Conservation (phyloP, 345 rosid genomes). For the Clarkia xantiana region DNA sequence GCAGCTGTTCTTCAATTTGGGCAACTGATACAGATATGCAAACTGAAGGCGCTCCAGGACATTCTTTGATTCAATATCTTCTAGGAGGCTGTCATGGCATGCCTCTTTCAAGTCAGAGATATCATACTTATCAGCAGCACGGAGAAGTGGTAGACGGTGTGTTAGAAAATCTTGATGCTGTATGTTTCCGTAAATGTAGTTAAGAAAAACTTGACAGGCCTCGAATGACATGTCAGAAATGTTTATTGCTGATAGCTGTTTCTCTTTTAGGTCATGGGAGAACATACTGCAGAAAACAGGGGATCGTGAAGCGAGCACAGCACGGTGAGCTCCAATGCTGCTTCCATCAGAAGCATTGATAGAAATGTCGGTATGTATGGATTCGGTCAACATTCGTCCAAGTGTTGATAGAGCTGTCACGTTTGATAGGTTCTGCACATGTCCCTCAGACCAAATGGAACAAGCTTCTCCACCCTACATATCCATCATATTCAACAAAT, state of each 20-base stretch:
- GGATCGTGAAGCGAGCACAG: constrained; percentile 80
- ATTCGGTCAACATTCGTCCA: constrained; percentile 71
- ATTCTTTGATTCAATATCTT: constrained; percentile 67
- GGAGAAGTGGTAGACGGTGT: constrained; percentile 63
- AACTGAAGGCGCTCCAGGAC: constrained; percentile 84
- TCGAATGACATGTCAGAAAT: constrained; percentile 73
- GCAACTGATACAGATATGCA: constrained; percentile 51
- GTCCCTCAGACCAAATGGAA: constrained; percentile 77
- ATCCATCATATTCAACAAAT: too few relatives aligned
- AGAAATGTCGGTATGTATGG: constrained; percentile 65
- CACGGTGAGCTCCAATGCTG: constrained; percentile 71
- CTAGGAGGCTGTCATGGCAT: constrained; percentile 70
- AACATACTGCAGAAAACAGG: constrained; percentile 91
- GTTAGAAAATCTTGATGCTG: constrained; percentile 49
- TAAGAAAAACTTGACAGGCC: constrained; percentile 65
- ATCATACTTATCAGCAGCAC: constrained; percentile 82
- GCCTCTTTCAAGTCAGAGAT: constrained; percentile 68
- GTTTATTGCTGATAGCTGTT: constrained; percentile 57
- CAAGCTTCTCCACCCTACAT: constrained; percentile 55
- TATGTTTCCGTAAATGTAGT: constrained; percentile 72
- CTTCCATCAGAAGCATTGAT: constrained; percentile 67
- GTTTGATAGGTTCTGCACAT: constrained; percentile 27
- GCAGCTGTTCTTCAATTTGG: constrained; percentile 64
- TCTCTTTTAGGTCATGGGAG: constrained; percentile 76
- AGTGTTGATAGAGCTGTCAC: constrained; percentile 45